Evolutionary conservation across 345 rosid species (phyloP), one percentile per base, ranked within the genome.

Genomic region (Populus pruinosa): DNA sequence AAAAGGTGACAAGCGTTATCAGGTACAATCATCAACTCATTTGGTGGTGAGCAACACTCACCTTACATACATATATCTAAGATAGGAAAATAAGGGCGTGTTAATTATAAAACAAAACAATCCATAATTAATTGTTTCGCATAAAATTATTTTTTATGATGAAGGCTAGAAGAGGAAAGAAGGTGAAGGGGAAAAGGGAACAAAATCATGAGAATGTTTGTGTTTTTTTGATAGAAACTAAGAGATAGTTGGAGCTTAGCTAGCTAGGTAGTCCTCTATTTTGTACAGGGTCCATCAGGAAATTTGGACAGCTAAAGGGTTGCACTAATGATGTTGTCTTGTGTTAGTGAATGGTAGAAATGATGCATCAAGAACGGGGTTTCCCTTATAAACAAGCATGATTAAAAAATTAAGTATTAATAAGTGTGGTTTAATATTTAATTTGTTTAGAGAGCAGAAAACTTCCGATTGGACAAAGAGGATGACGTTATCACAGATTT

Each of bases 321-420:
- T 86, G 90, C 73, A 83, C 85, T 83, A 92, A 94, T 94, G 91
- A 93, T 90, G 92, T 56, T 89, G 97, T 92, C 94, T 87, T 85
- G 91, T 87, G 97, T 87, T 82, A 89, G 89, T 85, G 89, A 90
- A 90, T 92, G 94, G 89, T 86, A 72, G 92, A 81, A 91, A 91
- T 93, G 96, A 93, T 95, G 87, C 92, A 82, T 86, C 89, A 84
- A 83, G 86, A 87, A 92, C 88, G 84, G 88, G 82, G 83, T 83
- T 84, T 77, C 68, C 76, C 66, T 67, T 79, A 73, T 79, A 50
- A 70, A 49, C 47, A 64, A 69, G 31, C 47, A 44, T 21, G 31
- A 39, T 21, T 23, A 72, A 41, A 66, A 12, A 29, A 12, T 6
- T 25, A 79, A 41, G 50, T 39, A 29, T 47, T 8, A n/a, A 78